Percentiles rank a stretch among this genome's conserved stretches.
These are phyloP conservation scores for Sporothrix humicola DNA, from an alignment of 2,329 filamentous ascomycete genomes.

Conservation along the genomic window DNA sequence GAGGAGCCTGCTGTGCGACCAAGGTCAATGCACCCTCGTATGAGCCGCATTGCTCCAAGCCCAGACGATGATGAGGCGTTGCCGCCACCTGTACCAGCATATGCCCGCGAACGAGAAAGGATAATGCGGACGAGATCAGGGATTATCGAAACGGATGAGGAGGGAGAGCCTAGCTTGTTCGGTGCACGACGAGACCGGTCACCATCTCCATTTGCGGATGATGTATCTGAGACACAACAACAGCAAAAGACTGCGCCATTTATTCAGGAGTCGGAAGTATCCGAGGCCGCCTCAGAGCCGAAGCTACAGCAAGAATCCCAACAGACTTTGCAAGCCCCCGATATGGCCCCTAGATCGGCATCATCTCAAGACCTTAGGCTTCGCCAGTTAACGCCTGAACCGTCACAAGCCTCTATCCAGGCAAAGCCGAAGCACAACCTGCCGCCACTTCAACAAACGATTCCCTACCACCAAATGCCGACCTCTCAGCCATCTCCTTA, in stretches of 20 bases:
- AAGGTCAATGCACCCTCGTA: slow-evolving; percentile 74
- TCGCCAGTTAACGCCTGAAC: slow-evolving; percentile 18
- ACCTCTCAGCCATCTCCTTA: slow-evolving; percentile 46
- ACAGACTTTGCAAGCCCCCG: slow-evolving; percentile 10
- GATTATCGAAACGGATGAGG: slow-evolving; percentile 49
- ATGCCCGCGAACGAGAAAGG: slow-evolving; percentile 49
- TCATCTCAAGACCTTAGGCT: slow-evolving; percentile 20
- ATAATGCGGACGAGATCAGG: neutral
- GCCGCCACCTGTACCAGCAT: slow-evolving; percentile 53
- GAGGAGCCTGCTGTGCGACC: slow-evolving; percentile 67
- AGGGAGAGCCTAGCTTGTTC: slow-evolving; percentile 50
- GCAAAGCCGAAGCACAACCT: slow-evolving; percentile 21
- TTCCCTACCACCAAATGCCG: slow-evolving; percentile 44
- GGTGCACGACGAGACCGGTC: slow-evolving; percentile 64
- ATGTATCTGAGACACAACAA: slow-evolving; percentile 3
- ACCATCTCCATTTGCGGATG: slow-evolving; percentile 54
- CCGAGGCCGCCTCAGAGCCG: neutral
- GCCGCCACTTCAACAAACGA: slow-evolving; percentile 21
- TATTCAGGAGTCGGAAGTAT: neutral
- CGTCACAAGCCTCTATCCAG: neutral
- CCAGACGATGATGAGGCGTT: slow-evolving; percentile 48
- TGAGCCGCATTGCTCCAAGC: slow-evolving; percentile 67
- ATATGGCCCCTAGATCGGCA: neutral
- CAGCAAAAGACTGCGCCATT: neutral
- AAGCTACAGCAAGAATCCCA: neutral